Percentiles rank a stretch among this genome's conserved stretches.
phyloP scores from a whole-genome alignment of 2,329 filamentous ascomycete species.

The Daldinia sp. region DNA sequence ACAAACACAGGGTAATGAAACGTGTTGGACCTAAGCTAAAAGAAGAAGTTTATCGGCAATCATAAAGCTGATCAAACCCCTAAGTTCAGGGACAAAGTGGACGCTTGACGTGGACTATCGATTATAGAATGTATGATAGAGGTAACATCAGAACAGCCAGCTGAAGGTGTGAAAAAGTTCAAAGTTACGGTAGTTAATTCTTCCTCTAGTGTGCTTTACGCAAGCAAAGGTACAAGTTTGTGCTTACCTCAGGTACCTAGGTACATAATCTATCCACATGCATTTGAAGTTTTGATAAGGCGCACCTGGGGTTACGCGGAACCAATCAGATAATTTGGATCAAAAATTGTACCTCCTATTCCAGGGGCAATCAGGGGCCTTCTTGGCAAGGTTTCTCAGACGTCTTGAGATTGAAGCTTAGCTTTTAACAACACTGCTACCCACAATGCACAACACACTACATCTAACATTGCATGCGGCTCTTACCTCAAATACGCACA shows the following conservation, averaged over 20 bases:
- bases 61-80: slow-evolving; percentile 10
- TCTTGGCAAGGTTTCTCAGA: slow-evolving; percentile 42
- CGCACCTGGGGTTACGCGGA: slow-evolving; percentile 11
- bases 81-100: slow-evolving; percentile 12
- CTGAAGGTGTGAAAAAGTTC: background rate
- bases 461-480: slow-evolving; percentile 29
- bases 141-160: background rate
- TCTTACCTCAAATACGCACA: background rate
- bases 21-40: slow-evolving; percentile 19
- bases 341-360: slow-evolving; percentile 23
- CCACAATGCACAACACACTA: slow-evolving; percentile 28
- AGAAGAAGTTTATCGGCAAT: slow-evolving; percentile 10
- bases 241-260: background rate
- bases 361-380: slow-evolving; percentile 40
- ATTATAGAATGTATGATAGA: background rate
- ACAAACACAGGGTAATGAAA: slow-evolving; percentile 27
- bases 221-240: too few relatives aligned
- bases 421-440: slow-evolving; percentile 5
- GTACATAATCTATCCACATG: background rate
- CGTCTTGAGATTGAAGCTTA: slow-evolving; percentile 44
- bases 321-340: slow-evolving; percentile 18
- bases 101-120: background rate
- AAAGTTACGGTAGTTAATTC: background rate
- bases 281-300: background rate
- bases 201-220: background rate